Base-by-base conservation (phyloP, 345 rosid genomes). In the Heritiera littoralis region DNA sequence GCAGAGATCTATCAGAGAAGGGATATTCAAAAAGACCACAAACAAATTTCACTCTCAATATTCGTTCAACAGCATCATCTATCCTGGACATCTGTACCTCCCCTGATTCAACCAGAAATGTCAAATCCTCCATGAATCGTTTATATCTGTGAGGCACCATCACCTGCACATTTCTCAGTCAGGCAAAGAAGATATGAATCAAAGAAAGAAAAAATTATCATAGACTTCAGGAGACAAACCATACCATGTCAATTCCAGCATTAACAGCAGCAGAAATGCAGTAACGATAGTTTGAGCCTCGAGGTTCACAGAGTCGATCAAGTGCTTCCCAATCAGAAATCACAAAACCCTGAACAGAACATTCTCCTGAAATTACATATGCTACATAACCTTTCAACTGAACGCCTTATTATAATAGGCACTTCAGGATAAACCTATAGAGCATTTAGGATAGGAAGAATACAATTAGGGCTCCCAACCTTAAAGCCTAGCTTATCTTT, bases 231-330 rank as follows among this genome's bases (percentile, higher is more conserved):
- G 30, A 54, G 54, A 32, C 63, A 56, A 40, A 38, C 45, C 13
- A 49, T 88, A 95, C 98, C 98, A 95, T 90, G 89, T 95, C 99
- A 14, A 91, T 86, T 85, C 98, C 99, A 69, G 98, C 99, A 87
- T 87, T 93, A 75, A 93, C 81, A 2, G 98, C 88, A 80, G 81
- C 52, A 58, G 90, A 83, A 73, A 93, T 73, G 77, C 93, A 88
- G 67, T 74, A 48, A 35, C 89, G 87, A 79, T 89, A 92, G 89
- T 95, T 89, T 51, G 91, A 89, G 76, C 95, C 94, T 40, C 2
- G 71, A 40, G 95, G 95, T 73, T 82, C 55, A 79, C 89, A 80
- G 76, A 95, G 94, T 77, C 85, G 80, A 80, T 93, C 90, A 64
- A 92, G 76, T 82, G 77, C 98, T 91, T 90, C 94, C 94, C 94